Base-by-base conservation (phyloP, 106 monocot genomes). In the Acanthochlamys bracteata region DNA sequence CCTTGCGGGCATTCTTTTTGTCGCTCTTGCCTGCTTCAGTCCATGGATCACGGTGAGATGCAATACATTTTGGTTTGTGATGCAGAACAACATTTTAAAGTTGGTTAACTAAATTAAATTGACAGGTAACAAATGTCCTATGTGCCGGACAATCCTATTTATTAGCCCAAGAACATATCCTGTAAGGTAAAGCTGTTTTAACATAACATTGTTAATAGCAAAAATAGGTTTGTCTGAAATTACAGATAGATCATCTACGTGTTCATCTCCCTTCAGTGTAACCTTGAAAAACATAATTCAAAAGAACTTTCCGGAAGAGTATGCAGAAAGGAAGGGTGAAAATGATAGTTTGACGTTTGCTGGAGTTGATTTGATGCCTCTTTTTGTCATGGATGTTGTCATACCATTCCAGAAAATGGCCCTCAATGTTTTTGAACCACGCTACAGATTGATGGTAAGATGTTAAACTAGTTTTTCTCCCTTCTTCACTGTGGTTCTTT, bases 1-100 rank as follows among this genome's bases (percentile, higher is more conserved):
- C 91, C 96, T 57, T 98, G 96, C 81, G 96, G 96, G 6, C 96
- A 98, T 73, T 91, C 96, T 45, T 92, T 98, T 74, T 98, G 96
- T 62, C 88, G 96, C 12, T 62, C 78, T 65, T 98, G 96, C 74
- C 73, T 98, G 43, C 85, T 83, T 79, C 96, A 92, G 63, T 82
- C 96, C 26, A 81, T 98, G 96, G 96, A 98, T 60, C 96, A 98
- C 66, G 81, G 96, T 98, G 63, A 91, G 78, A 49, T n/a, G 49
- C 49, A 17, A 14, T 4, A 49, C 49, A 4, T 49, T 49, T 14
- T 49, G 12, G 10, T 10, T 14, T 49, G 2, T 49, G 49, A 49
- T 49, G 12, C 49, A 14, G 17, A 2, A 4, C 26, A 7, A 40
- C 41, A 46, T 59, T 21, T 60, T 47, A 42, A 14, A 16, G 62